A percentile compares a stretch with the other conserved stretches of the same genome.
Evolutionary conservation across 345 rosid genomes (phyloP).

Genomic region (Trapa incisa): DNA sequence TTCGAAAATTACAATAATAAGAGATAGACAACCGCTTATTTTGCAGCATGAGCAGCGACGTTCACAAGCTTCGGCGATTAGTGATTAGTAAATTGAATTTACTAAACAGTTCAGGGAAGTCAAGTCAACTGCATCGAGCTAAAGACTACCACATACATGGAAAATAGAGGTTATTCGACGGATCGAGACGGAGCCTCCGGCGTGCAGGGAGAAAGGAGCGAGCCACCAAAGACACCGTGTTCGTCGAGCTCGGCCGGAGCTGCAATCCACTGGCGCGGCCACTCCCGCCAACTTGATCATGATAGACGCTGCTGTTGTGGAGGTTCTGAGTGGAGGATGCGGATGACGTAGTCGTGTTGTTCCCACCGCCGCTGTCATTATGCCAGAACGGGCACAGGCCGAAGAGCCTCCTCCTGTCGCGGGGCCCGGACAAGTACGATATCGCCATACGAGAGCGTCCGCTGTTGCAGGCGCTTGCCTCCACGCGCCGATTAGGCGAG

Average conservation of each 20-base stretch:
- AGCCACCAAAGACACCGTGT: conserved; percentile 61
- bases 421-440: conserved; percentile 29
- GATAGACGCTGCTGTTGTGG: conserved; percentile 16
- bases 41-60: too few species aligned
- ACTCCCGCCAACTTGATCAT: conserved; percentile 6
- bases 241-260: conserved; percentile 20
- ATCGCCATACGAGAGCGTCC: conserved; percentile 34
- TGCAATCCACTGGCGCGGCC: conserved; percentile 21
- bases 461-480: neutral
- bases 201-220: conserved; percentile 81
- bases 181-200: conserved; percentile 87
- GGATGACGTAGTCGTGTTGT: conserved; percentile 29
- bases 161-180: conserved; percentile 62
- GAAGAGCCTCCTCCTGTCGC: conserved; percentile 44
- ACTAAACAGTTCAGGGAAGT: conserved; percentile 8
- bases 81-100: neutral
- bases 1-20: neutral
- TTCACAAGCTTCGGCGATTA: neutral
- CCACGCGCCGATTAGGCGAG: neutral
- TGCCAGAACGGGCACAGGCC: conserved; percentile 77
- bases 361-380: conserved; percentile 8
- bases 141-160: conserved; percentile 40
- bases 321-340: conserved; percentile 49
- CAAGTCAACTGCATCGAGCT: conserved; percentile 21
- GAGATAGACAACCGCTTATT: neutral